Percentiles rank a stretch among this genome's conserved stretches.
phyloP scores from a whole-genome alignment of 768 basidiomycete genomes.

The Trametes gibbosa region DNA sequence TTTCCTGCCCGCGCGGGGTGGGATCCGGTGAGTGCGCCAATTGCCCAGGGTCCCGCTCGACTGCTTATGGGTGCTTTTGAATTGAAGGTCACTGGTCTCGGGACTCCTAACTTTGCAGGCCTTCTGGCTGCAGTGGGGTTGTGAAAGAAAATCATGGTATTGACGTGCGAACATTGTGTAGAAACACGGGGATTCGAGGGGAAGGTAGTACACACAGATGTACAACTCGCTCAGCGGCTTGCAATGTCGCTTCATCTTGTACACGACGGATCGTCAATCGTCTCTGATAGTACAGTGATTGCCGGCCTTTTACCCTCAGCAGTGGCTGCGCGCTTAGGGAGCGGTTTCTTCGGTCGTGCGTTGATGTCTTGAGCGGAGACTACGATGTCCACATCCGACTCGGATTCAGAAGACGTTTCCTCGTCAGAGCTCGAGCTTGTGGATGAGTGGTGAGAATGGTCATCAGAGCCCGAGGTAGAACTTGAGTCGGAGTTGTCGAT shows the following conservation, averaged over 20 bases:
- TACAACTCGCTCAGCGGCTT: neutral
- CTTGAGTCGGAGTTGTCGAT: neutral
- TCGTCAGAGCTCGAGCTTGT: neutral
- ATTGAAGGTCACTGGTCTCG: neutral
- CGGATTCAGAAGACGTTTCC: conserved; percentile 1
- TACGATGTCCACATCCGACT: neutral
- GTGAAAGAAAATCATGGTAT: neutral
- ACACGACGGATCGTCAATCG: neutral
- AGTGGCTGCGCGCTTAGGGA: neutral
- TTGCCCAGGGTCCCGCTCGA: neutral
- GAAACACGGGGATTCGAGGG: neutral
- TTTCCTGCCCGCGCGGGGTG: conserved; percentile 30
- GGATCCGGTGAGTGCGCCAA: conserved; percentile 28
- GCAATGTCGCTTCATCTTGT: neutral
- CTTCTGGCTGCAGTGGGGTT: neutral
- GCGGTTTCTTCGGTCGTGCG: conserved; percentile 4
- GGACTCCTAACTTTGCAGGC: neutral
- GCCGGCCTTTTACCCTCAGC: neutral
- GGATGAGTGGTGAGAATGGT: neutral
- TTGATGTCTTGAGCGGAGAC: neutral
- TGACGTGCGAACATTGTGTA: neutral
- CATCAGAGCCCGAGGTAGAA: conserved; percentile 1
- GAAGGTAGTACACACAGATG: neutral
- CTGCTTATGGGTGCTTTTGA: neutral
- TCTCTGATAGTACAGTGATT: conserved; percentile 1